Conservation (phyloP, 2,329 filamentous ascomycete genomes). For the Fusarium oxysporum region DNA sequence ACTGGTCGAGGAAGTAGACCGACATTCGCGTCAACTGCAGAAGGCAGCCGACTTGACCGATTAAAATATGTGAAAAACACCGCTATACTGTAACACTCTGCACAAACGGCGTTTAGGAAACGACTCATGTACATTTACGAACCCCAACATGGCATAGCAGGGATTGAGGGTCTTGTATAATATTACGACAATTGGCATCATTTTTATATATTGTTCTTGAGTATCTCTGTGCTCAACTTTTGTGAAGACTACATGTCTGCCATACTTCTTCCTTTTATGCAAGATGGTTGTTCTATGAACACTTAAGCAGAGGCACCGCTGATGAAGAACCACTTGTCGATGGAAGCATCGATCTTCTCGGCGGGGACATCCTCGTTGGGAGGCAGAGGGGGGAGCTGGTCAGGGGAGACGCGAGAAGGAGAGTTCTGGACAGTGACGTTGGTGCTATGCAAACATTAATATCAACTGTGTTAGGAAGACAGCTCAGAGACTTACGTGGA, state of each 20-base stretch:
- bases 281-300: conserved; percentile 23
- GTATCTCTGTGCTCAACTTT: conserved; percentile 32
- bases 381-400: conserved; percentile 81
- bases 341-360: conserved; percentile 92
- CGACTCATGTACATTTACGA: conserved; percentile 36
- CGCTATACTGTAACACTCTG: conserved; percentile 44
- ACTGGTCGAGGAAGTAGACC: conserved; percentile 87
- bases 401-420: conserved; percentile 74
- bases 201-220: conserved; percentile 36
- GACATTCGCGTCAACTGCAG: conserved; percentile 85
- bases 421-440: conserved; percentile 84
- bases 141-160: conserved; percentile 32
- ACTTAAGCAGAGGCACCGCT: conserved; percentile 88
- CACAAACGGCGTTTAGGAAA: conserved; percentile 50
- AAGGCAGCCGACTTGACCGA: conserved; percentile 83
- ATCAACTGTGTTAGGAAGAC: background rate
- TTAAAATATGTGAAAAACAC: conserved; percentile 46
- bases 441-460: conserved; percentile 67
- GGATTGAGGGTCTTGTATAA: conserved; percentile 39
- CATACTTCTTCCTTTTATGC: conserved; percentile 28
- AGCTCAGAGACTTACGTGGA: conserved; percentile 74
- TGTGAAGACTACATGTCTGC: conserved; percentile 29
- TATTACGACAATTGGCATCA: conserved; percentile 41
- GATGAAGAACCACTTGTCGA: conserved; percentile 99
- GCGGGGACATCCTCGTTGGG: conserved; percentile 82